Base-by-base conservation (phyloP, 2,329 filamentous ascomycete species). In the Pyrenophora tritici-repentis region DNA sequence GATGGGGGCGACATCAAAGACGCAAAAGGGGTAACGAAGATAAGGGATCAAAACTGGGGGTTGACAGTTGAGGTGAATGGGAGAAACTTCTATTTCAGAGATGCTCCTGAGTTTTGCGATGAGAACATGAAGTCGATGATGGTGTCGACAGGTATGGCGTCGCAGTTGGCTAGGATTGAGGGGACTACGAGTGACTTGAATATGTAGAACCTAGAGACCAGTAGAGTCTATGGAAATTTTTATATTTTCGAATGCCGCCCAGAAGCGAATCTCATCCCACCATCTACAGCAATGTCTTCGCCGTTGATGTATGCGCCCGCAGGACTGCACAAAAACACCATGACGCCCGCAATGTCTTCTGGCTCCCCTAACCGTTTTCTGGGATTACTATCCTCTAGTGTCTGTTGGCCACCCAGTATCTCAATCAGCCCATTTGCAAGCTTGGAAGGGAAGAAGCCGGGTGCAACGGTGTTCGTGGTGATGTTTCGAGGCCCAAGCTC, bases 351-450 rank as follows among this genome's bases (percentile, higher is more conserved):
- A 48, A 74, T 73, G 35, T 74, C 72, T 42, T 71, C 67, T 2
- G 70, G 62, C 36, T 68, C 61, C 3, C 72, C 72, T 3, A 74
- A 46, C 31, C 68, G 56, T 44, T 65, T 66, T 2, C 70, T 55
- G 0, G 72, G 72, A 42, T 71, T 73, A 12, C 42, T 54, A 14
- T 68, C 59, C 22, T 66, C 60, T 12, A 74, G 44, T 37, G 65
- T 79, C 63, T 83, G 75, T 3, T 75, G 72, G 10, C 72, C 73
- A 3, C 73, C 73, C 3, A 73, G 53, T 14, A 65, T 63, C 14
- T 74, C 69, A 34, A 76, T 75, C 41, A 75, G 53, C 3, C 68
- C 71, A 26, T 70, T 69, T 2, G 72, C 70, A 6, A 73, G 53
- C 41, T 73, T 72, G 4, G 70, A 71, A 1, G 71, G 70, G 55